Base-by-base conservation (phyloP, 768 basidiomycete species). In the Tricholomella constricta region DNA sequence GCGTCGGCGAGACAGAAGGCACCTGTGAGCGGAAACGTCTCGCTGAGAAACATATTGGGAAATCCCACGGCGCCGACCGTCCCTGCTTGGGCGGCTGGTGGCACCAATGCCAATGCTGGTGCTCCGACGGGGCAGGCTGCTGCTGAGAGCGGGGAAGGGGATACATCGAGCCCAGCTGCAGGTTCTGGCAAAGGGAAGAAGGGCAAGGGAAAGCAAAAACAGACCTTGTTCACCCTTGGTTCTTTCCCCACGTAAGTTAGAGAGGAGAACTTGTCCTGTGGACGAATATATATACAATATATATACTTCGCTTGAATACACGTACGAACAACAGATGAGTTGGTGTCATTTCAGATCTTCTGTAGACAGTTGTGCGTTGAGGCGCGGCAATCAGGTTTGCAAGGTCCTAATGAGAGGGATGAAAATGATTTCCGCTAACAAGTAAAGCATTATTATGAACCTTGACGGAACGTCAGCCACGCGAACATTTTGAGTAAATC, bases 191-290 rank as follows among this genome's bases (percentile, higher is more conserved):
- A 82, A 60, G 82, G 82, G 29, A 89, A 84, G 77, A 92, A 90
- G 69, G 80, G 82, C 0, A 94, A 92, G 64, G 84, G 84, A 1
- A 91, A 92, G 69, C 83, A 84, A 66, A 93, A 93, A 71, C 89
- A 93, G 76, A 92, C 84, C 8, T 68, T 94, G 58, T 94, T 93
- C 62, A 91, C 77, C 10, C 66, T 80, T 51, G 79, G 80, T n/a
- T 68, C 78, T 4, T 77, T 79, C 68, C 76, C 78, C 6, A 32
- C 58, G 15, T 62, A 51, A 25, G 29, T 6, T 6, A n/a, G 17
- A 17, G 22, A 3, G 29, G 3, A 29, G 20, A 3, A 15, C 3
- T 14, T 6, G 5, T 7, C 26, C 25, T 25, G 25, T 7, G n/a
- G 12, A 5, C 42, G 2, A 25, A 27, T 27, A 7, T 17, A 22